Evolutionary conservation across 2,329 filamentous ascomycete species (phyloP).

Genomic region (Biscogniauxia sp.): DNA sequence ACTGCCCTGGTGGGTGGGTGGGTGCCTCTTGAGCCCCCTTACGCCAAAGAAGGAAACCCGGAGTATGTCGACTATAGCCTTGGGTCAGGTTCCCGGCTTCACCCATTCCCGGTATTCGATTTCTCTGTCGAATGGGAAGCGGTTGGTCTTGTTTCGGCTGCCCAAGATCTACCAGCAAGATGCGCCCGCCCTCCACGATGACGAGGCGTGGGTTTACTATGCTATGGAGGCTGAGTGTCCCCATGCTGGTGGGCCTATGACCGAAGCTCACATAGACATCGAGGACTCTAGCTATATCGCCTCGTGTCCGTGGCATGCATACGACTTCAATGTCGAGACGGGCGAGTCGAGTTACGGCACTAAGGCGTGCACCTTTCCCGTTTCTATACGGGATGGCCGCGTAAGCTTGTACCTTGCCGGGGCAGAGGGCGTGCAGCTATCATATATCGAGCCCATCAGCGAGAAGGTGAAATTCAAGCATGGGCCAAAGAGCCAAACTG

Average conservation of each 20-base stretch:
- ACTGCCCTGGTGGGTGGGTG: too few species aligned
- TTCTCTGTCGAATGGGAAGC: constrained; percentile 41
- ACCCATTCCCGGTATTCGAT: constrained; percentile 41
- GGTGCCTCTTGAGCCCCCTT: too few species aligned
- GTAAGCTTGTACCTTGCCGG: constrained; percentile 35
- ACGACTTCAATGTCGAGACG: constrained; percentile 48
- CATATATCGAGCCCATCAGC: constrained; percentile 41
- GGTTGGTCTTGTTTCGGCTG: constrained; percentile 44
- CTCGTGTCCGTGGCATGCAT: constrained; percentile 48
- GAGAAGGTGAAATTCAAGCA: constrained; percentile 45
- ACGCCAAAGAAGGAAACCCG: too few species aligned
- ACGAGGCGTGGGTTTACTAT: constrained; percentile 43
- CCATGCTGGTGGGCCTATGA: constrained; percentile 45
- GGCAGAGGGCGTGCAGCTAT: constrained; percentile 26
- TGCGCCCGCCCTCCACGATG: constrained; percentile 29
- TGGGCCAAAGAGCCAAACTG: constrained; percentile 21
- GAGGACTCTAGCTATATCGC: constrained; percentile 46
- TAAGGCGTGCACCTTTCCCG: constrained; percentile 45
- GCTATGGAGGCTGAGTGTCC: constrained; percentile 48
- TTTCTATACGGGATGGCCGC: constrained; percentile 34
- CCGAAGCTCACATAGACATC: constrained; percentile 44
- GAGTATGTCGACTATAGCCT: constrained; percentile 27
- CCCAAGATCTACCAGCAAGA: constrained; percentile 37
- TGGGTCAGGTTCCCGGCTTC: constrained; percentile 33
- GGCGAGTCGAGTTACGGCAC: constrained; percentile 47